Conservation (phyloP, 2,329 filamentous ascomycete genomes). For the Parastagonospora avenae region DNA sequence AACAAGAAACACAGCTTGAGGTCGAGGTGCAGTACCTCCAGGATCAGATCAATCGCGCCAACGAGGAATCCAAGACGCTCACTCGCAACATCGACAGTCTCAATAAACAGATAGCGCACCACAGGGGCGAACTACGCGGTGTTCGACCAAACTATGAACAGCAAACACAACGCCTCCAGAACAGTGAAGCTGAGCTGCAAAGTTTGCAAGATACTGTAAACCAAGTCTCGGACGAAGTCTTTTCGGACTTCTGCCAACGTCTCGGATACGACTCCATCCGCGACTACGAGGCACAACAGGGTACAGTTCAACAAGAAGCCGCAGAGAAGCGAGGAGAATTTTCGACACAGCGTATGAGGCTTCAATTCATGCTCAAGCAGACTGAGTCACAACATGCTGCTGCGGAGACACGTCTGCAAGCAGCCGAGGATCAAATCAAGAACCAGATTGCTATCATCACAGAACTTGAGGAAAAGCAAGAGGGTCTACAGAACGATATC, state of each 20-base stretch:
- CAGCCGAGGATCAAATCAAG: constrained; percentile 68
- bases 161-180: constrained; percentile 71
- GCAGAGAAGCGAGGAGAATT: constrained; percentile 87
- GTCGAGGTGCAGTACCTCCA: constrained; percentile 81
- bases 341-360: constrained; percentile 72
- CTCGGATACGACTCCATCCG: constrained; percentile 89
- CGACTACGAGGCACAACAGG: constrained; percentile 91
- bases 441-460: constrained; percentile 70
- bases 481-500: constrained; percentile 73
- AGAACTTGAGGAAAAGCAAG: constrained; percentile 70
- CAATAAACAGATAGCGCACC: constrained; percentile 76
- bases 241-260: constrained; percentile 80
- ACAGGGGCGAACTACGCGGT: constrained; percentile 74
- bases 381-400: constrained; percentile 74
- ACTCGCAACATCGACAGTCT: constrained; percentile 86
- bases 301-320: constrained; percentile 87
- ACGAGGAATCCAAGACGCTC: constrained; percentile 77
- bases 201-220: constrained; percentile 69
- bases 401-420: constrained; percentile 70
- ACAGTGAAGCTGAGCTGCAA: constrained; percentile 61
- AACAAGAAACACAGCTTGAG: constrained; percentile 80
- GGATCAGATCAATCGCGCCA: constrained; percentile 71
- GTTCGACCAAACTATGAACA: constrained; percentile 78
- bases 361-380: constrained; percentile 66
- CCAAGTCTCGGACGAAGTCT: constrained; percentile 86